These are phyloP conservation scores for Gynandropsis gynandra DNA, from an alignment of 345 rosid genomes.

Conservation along the genomic window DNA sequence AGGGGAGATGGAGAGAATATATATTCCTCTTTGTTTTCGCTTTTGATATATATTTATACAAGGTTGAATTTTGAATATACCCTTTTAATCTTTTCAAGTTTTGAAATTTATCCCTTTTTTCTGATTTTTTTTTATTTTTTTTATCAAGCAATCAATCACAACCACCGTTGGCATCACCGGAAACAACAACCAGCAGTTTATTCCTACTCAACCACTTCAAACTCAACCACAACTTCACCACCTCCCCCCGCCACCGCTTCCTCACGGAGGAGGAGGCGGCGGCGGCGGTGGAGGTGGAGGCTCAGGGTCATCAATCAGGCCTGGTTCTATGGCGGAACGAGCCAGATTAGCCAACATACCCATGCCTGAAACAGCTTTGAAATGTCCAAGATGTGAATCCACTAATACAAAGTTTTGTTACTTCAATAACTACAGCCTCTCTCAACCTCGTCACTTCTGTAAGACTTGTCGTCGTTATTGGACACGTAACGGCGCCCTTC, in stretches of 20 bases:
- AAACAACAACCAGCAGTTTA: conserved; percentile 28
- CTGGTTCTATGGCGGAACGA: conserved; percentile 70
- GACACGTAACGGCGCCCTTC: conserved; percentile 77
- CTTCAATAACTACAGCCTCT: conserved; percentile 75
- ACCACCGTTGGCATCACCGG: conserved; percentile 36
- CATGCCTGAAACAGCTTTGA: conserved; percentile 51
- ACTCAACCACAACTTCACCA: conserved; percentile 23
- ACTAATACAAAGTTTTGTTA: conserved; percentile 79
- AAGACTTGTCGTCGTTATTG: conserved; percentile 81
- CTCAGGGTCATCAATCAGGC: conserved; percentile 32
- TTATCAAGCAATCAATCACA: conserved; percentile 32
- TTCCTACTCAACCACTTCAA: conserved; percentile 26
- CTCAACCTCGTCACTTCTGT: conserved; percentile 89
- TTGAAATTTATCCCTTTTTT: conserved; percentile 16
- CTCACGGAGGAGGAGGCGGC: conserved; percentile 59
- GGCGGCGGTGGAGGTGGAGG: conserved; percentile 33
- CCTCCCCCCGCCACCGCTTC: conserved; percentile 21
- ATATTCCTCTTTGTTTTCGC: conserved; percentile 18
- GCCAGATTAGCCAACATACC: conserved; percentile 65
- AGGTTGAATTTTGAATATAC: conserved; percentile 35
- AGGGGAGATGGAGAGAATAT: conserved; percentile 22
- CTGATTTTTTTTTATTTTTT: conserved; percentile 14
- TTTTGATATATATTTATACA: conserved; percentile 25
- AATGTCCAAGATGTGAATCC: conserved; percentile 83
- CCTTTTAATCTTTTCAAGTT: conserved; percentile 11